Evolutionary conservation across 345 rosid species (phyloP).

Genomic region (Durio zibethinus): DNA sequence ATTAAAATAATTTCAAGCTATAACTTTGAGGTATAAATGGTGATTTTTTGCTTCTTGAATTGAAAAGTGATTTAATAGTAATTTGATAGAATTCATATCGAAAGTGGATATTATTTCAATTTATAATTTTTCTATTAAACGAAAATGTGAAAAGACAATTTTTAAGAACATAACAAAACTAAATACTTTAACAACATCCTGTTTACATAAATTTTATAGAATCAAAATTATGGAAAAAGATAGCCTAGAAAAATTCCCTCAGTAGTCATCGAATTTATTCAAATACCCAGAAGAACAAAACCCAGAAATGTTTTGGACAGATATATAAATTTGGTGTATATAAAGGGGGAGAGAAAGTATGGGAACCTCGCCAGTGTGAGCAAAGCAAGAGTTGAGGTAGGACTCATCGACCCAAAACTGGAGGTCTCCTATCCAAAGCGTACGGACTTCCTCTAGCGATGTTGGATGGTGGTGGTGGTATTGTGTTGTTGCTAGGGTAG

Average conservation of each 20-base stretch:
- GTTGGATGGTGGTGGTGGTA: slow-evolving; percentile 78
- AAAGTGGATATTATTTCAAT: background rate
- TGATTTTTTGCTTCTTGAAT: background rate
- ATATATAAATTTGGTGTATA: background rate
- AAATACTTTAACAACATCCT: background rate
- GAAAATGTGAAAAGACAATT: background rate
- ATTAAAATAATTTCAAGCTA: background rate
- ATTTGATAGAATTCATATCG: background rate
- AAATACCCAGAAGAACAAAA: background rate
- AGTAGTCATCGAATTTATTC: background rate
- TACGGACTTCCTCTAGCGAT: slow-evolving; percentile 83
- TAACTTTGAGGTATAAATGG: background rate
- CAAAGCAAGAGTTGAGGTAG: slow-evolving; percentile 84
- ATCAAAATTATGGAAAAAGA: background rate
- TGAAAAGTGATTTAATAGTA: background rate
- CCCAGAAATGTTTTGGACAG: background rate
- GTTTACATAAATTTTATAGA: no score
- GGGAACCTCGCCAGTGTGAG: slow-evolving; percentile 92
- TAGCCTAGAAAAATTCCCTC: background rate
- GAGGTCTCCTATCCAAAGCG: slow-evolving; percentile 98
- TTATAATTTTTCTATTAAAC: background rate
- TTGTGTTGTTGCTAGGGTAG: slow-evolving; percentile 39
- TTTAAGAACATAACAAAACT: background rate
- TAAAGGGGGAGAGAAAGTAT: background rate
- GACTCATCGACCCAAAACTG: slow-evolving; percentile 92